These are phyloP conservation scores for Podaxis sp. DNA, from an alignment of 768 basidiomycete genomes.

Conservation along the genomic window DNA sequence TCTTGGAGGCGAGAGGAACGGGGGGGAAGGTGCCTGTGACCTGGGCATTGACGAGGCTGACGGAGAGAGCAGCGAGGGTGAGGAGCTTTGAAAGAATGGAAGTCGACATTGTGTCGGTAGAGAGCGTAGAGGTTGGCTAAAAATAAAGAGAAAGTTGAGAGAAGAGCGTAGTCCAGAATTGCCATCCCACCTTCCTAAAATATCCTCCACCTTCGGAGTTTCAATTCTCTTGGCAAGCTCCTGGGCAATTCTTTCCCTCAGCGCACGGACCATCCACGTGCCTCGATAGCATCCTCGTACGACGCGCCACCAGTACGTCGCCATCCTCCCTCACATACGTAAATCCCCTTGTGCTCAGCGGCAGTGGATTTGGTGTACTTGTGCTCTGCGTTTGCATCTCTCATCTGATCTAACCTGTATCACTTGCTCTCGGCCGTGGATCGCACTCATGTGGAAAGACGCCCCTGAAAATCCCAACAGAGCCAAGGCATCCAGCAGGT, in stretches of 20 bases:
- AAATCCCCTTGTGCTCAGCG: slow-evolving; percentile 29
- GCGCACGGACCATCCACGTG: slow-evolving; percentile 28
- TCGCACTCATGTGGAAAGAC: slow-evolving; percentile 56
- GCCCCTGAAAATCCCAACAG: slow-evolving; percentile 66
- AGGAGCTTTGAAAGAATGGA: slow-evolving; percentile 40
- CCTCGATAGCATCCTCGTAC: slow-evolving; percentile 9
- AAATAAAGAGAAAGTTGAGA: slow-evolving; percentile 11
- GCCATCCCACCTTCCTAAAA: slow-evolving; percentile 3
- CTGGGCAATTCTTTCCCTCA: neutral
- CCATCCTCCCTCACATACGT: neutral
- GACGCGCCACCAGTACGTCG: neutral
- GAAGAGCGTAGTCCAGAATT: neutral
- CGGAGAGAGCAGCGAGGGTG: slow-evolving; percentile 29
- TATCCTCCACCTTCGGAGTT: slow-evolving; percentile 10
- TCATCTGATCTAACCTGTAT: neutral
- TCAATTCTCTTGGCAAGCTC: slow-evolving; percentile 9
- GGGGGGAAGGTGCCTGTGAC: slow-evolving; percentile 39
- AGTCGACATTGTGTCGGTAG: slow-evolving; percentile 38
- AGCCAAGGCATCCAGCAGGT: slow-evolving; percentile 42
- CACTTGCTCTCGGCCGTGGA: slow-evolving; percentile 32
- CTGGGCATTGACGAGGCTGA: slow-evolving; percentile 28
- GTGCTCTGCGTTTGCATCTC: slow-evolving; percentile 1
- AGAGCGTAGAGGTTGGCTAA: slow-evolving; percentile 8
- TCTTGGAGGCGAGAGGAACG: slow-evolving; percentile 46
- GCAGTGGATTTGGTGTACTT: slow-evolving; percentile 46